These are phyloP conservation scores for Ceratocystiopsis brevicomis DNA, from an alignment of 2,329 filamentous ascomycete genomes.

Conservation along the genomic window DNA sequence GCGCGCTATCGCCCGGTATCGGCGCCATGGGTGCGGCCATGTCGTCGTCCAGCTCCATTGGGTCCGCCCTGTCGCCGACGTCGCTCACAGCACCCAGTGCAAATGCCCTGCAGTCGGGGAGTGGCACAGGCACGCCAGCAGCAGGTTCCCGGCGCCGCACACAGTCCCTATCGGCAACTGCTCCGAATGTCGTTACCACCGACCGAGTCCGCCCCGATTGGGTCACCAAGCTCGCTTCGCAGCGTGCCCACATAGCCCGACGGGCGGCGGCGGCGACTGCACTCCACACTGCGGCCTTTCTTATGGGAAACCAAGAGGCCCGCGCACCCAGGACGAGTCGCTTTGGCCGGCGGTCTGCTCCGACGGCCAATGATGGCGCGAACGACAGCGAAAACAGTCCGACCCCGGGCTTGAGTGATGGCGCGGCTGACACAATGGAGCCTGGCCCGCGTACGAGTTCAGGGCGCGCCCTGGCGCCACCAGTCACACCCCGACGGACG, in stretches of 20 bases:
- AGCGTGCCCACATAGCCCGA: constrained; percentile 66
- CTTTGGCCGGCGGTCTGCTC: constrained; percentile 31
- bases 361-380: too few species aligned
- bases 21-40: constrained; percentile 47
- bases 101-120: background rate
- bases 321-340: constrained; percentile 16
- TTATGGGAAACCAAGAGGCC: constrained; percentile 49
- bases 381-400: constrained; percentile 14
- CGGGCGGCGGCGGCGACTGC: constrained; percentile 85
- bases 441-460: constrained; percentile 16
- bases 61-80: constrained; percentile 31
- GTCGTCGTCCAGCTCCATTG: constrained; percentile 70
- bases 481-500: constrained; percentile 15
- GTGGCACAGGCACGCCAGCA: constrained; percentile 1
- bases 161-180: constrained; percentile 57
- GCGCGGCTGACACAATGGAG: constrained; percentile 14
- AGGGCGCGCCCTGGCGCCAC: constrained; percentile 9
- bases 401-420: constrained; percentile 8
- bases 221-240: constrained; percentile 72
- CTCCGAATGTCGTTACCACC: constrained; percentile 75
- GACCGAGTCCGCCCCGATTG: constrained; percentile 88
- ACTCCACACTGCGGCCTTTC: constrained; percentile 81
- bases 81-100: constrained; percentile 13
- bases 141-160: constrained; percentile 22
- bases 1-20: constrained; percentile 20